Evolutionary conservation across 2,329 filamentous ascomycete species (phyloP).

Genomic region (Colletotrichum orchidophilum): DNA sequence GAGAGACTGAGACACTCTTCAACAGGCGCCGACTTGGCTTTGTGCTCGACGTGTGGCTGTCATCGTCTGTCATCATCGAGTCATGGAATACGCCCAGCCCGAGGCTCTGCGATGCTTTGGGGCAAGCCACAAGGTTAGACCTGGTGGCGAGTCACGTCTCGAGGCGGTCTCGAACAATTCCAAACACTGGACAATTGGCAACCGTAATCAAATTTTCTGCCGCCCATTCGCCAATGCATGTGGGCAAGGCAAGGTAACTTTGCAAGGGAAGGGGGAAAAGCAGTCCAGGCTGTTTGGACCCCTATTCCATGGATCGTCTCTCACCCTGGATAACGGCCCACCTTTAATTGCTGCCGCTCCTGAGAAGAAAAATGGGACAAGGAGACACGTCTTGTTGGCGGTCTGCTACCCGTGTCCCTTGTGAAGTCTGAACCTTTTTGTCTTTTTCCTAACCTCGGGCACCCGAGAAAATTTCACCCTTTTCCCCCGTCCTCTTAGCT

Average conservation of each 20-base stretch:
- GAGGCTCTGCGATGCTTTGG: conserved; percentile 7
- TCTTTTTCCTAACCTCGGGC: conserved; percentile 17
- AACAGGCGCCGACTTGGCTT: neutral
- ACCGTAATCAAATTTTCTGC: conserved; percentile 11
- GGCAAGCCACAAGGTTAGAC: conserved; percentile 12
- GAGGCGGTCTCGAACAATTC: conserved; percentile 1
- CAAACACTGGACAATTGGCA: conserved; percentile 17
- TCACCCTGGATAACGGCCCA: conserved; percentile 6
- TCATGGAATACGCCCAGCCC: conserved; percentile 6
- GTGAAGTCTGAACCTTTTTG: neutral
- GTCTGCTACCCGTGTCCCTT: conserved; percentile 7
- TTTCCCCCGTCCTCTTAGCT: neutral
- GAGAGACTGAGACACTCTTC: neutral
- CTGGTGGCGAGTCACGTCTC: conserved; percentile 23
- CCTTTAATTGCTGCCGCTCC: conserved; percentile 11
- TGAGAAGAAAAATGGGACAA: conserved; percentile 9
- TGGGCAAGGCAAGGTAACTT: neutral
- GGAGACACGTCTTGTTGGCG: conserved; percentile 22
- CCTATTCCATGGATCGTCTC: conserved; percentile 29
- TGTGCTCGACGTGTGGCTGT: neutral
- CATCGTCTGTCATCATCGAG: conserved; percentile 7
- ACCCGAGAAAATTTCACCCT: conserved; percentile 13
- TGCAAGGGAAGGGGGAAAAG: neutral
- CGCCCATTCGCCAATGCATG: conserved; percentile 9
- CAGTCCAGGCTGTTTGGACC: conserved; percentile 20